Evolutionary conservation across 768 basidiomycete species (phyloP).

Genomic region (Psilocybe subaeruginosa): DNA sequence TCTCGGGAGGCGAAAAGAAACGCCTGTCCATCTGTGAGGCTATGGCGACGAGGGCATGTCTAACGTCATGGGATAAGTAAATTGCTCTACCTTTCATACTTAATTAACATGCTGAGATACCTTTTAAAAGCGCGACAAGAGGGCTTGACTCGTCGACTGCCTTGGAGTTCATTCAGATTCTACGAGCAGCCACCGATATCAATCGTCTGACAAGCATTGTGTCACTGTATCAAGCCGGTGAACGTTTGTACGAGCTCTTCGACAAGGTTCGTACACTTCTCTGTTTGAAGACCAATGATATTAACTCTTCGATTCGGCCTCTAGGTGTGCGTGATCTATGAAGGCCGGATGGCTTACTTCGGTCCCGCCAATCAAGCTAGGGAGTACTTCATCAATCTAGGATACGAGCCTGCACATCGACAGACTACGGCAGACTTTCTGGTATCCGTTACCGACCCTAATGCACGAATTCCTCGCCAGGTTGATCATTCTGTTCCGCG

Average conservation of each 20-base stretch:
- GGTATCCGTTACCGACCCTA: constrained; percentile 63
- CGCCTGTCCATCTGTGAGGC: constrained; percentile 78
- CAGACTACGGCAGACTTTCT: constrained; percentile 75
- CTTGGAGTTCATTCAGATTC: constrained; percentile 68
- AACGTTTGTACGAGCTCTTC: constrained; percentile 64
- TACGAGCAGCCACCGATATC: constrained; percentile 66
- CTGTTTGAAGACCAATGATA: neutral
- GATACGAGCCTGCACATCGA: constrained; percentile 58
- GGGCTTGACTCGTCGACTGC: constrained; percentile 73
- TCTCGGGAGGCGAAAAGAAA: constrained; percentile 80
- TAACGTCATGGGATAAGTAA: constrained; percentile 73
- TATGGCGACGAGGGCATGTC: constrained; percentile 55
- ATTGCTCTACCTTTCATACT: constrained; percentile 9
- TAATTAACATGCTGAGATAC: neutral
- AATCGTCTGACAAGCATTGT: constrained; percentile 62
- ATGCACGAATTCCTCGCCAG: constrained; percentile 56
- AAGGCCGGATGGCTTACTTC: constrained; percentile 75
- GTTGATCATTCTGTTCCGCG: constrained; percentile 41
- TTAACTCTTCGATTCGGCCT: neutral
- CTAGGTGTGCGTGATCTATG: constrained; percentile 71
- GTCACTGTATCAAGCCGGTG: constrained; percentile 84
- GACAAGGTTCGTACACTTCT: constrained; percentile 48
- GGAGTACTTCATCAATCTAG: constrained; percentile 72
- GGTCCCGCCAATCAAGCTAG: constrained; percentile 67
- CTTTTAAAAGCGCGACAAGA: constrained; percentile 55